Evolutionary conservation across 2,329 filamentous ascomycete species (phyloP), one percentile per base, ranked within the genome.

Genomic region (Alternaria arborescens): DNA sequence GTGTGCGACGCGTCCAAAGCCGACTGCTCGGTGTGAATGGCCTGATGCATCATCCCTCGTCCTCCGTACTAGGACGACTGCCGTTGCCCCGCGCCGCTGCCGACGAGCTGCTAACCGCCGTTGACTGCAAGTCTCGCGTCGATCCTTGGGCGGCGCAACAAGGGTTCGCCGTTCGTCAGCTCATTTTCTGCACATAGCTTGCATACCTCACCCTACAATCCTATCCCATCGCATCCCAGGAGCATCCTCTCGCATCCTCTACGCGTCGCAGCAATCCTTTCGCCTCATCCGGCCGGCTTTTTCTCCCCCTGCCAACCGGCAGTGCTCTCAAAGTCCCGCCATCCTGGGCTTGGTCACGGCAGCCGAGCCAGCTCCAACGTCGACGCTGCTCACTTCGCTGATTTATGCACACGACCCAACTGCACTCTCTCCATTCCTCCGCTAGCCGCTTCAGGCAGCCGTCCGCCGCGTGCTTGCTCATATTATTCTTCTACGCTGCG

Each of bases 381-480:
- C 55, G 42, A 46, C 41, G 41, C 34, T 40, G 24, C 42, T 28
- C 32, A 38, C 56, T 56, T 46, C 16, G 46, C 40, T 47, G 46
- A 14, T 36, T 46, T 36, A 50, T 52, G 46, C 52, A 44, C 30
- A 32, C 46, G 30, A 42, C 32, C 40, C 56, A 28, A 32, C 51
- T 50, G 43, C 44, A 20, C 28, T 22, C 47, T 52, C 44, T 42
- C 38, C 40, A n/a, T 14, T 36, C 50, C 34, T 48, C 14, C 6
- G 18, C 53, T 60, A 57, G 53, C 58, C 47, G 7, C 32, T 60
- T 60, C 40, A 16, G 52, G 58, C 52, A 50, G 36, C n/a, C 32
- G n/a, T 28, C 18, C 16, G 16, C 52, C 52, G 32, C 32, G 30
- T 38, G 32, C 57, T 26, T 51, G 20, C 24, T 40, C 52, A 41